Evolutionary conservation across 2,329 filamentous ascomycete genomes (phyloP).

Genomic region (Botrytis paeoniae): DNA sequence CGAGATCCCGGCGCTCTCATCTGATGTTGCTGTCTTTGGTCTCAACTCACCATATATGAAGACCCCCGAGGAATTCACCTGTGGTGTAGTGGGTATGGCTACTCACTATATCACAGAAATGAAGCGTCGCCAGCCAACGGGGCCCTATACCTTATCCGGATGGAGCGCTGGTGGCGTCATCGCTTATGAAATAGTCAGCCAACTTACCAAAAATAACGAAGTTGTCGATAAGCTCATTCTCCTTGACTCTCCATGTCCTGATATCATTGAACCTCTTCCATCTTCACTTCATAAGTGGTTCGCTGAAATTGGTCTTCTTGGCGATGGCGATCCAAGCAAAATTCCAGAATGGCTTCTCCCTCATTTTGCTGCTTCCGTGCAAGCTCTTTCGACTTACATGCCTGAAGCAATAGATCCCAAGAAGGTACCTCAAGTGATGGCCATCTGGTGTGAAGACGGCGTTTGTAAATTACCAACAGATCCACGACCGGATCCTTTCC

Average conservation of each 20-base stretch:
- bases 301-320: slow-evolving; percentile 67
- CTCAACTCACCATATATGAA: slow-evolving; percentile 72
- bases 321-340: slow-evolving; percentile 47
- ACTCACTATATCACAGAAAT: slow-evolving; percentile 66
- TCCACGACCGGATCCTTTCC: slow-evolving; percentile 16
- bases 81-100: slow-evolving; percentile 63
- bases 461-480: slow-evolving; percentile 43
- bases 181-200: slow-evolving; percentile 63
- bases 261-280: slow-evolving; percentile 67
- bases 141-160: slow-evolving; percentile 66
- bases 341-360: slow-evolving; percentile 41
- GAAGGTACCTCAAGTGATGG: slow-evolving; percentile 15
- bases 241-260: slow-evolving; percentile 64
- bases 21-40: slow-evolving; percentile 51
- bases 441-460: slow-evolving; percentile 20
- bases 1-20: slow-evolving; percentile 40
- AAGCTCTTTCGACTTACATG: slow-evolving; percentile 18
- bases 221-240: slow-evolving; percentile 59
- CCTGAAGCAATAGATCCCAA: slow-evolving; percentile 10
- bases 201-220: slow-evolving; percentile 56
- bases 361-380: slow-evolving; percentile 13
- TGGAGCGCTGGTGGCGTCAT: slow-evolving; percentile 78
- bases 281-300: slow-evolving; percentile 55
- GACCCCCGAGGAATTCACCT: slow-evolving; percentile 61
- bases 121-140: slow-evolving; percentile 64